Evolutionary conservation across 768 basidiomycete species (phyloP).

Genomic region (Pleurotus salmoneostramineus): DNA sequence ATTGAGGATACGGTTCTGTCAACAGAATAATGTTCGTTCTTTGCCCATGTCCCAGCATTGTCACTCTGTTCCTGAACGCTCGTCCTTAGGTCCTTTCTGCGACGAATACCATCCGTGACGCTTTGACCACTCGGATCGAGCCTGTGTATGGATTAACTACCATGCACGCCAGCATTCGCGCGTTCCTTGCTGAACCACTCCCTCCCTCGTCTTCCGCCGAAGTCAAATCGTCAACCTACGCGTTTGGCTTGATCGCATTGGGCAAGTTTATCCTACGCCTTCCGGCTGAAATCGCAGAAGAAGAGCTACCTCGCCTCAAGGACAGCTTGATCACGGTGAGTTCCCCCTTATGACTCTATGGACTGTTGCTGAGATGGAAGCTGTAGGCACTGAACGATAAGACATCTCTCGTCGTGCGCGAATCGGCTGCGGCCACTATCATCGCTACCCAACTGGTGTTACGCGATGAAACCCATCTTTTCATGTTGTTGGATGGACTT

Average conservation of each 20-base stretch:
- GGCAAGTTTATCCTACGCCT: slow-evolving; percentile 81
- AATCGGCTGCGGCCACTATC: slow-evolving; percentile 78
- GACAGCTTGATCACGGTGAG: slow-evolving; percentile 66
- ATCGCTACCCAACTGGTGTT: slow-evolving; percentile 83
- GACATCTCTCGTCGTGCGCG: slow-evolving; percentile 73
- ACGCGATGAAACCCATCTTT: slow-evolving; percentile 79
- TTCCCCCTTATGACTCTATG: slow-evolving; percentile 8
- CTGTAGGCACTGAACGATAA: slow-evolving; percentile 66
- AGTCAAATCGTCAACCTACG: slow-evolving; percentile 63
- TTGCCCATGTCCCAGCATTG: background rate
- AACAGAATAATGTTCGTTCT: slow-evolving; percentile 58
- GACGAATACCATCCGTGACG: slow-evolving; percentile 77
- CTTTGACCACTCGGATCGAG: slow-evolving; percentile 65
- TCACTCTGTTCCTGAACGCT: slow-evolving; percentile 6
- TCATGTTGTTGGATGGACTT: slow-evolving; percentile 74
- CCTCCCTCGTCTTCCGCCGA: slow-evolving; percentile 39
- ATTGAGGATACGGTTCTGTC: slow-evolving; percentile 70
- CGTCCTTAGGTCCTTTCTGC: slow-evolving; percentile 70
- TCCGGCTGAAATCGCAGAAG: slow-evolving; percentile 81
- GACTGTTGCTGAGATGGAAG: background rate
- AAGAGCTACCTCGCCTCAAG: slow-evolving; percentile 77
- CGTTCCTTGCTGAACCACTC: slow-evolving; percentile 54
- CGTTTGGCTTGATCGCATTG: slow-evolving; percentile 80
- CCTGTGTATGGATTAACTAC: slow-evolving; percentile 85
- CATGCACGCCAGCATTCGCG: slow-evolving; percentile 67